Evolutionary conservation across 176 grass and related monocot genomes (phyloP).

Genomic region (Puya raimondii): DNA sequence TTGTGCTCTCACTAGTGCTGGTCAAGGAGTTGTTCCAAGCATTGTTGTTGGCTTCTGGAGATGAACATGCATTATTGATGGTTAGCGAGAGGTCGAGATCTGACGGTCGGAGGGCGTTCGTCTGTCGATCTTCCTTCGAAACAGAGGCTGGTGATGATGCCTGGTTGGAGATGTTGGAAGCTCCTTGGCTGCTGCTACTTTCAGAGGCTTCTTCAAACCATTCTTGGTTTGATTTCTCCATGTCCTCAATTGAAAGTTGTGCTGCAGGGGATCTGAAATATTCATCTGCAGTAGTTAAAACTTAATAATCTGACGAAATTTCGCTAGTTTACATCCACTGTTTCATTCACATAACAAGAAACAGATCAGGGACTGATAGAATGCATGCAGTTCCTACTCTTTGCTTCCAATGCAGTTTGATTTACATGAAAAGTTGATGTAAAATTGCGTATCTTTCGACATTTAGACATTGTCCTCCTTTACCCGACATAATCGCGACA

Average conservation of each 20-base stretch:
- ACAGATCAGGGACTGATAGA: too few species aligned
- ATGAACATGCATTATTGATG: constrained; percentile 6
- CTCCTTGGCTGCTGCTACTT: constrained; percentile 52
- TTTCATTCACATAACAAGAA: too few species aligned
- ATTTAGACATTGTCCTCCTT: too few species aligned
- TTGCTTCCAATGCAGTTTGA: too few species aligned
- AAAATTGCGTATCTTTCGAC: too few species aligned
- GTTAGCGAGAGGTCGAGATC: constrained; percentile 39
- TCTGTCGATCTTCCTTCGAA: constrained; percentile 14
- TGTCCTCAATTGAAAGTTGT: constrained; percentile 7
- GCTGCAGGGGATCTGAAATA: background rate
- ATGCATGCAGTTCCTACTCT: too few species aligned
- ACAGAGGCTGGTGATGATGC: background rate
- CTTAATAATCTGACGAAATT: too few species aligned
- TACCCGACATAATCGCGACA: too few species aligned
- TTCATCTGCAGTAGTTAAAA: constrained; percentile 19
- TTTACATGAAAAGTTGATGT: too few species aligned
- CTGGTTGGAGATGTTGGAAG: background rate
- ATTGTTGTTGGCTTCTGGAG: constrained; percentile 17
- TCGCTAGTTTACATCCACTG: too few species aligned
- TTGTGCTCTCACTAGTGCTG: constrained; percentile 45
- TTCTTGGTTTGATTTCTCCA: constrained; percentile 34
- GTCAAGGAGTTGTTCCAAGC: background rate
- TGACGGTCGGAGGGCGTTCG: constrained; percentile 23
- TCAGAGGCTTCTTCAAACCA: constrained; percentile 38